phyloP scores from a whole-genome alignment of 73 alveolate genomes.

The Paramecium pentaurelia region DNA sequence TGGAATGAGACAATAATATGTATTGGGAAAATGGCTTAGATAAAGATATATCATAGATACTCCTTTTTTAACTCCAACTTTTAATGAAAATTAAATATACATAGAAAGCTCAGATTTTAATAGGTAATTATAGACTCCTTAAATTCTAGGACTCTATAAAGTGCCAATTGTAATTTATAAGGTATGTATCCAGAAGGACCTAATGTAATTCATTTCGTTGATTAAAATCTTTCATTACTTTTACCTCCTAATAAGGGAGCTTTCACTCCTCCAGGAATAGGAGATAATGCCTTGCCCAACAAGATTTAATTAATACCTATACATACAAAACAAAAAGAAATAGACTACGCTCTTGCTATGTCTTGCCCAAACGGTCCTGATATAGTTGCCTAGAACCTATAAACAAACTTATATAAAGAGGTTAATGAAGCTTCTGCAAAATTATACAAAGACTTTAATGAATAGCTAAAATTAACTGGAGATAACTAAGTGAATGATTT shows the following conservation, averaged over 20 bases:
- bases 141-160: conserved; percentile 68
- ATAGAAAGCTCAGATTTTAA: conserved; percentile 72
- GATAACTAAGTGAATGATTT: background rate
- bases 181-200: conserved; percentile 85
- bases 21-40: conserved; percentile 79
- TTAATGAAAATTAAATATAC: conserved; percentile 80
- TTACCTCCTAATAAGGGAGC: background rate
- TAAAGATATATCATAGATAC: conserved; percentile 67
- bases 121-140: conserved; percentile 40
- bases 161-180: conserved; percentile 81
- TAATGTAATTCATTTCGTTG: conserved; percentile 23
- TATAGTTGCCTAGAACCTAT: background rate
- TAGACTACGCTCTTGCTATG: background rate
- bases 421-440: background rate
- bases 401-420: background rate
- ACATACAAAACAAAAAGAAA: background rate
- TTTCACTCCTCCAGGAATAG: background rate
- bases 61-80: conserved; percentile 64
- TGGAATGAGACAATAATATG: conserved; percentile 85
- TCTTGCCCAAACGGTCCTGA: background rate
- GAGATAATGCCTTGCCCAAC: background rate
- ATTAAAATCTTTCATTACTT: background rate
- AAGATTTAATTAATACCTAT: background rate
- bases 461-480: background rate
- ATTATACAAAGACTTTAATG: background rate